Base-by-base conservation (phyloP, 2,329 filamentous ascomycete species). In the Podosphaera fusca region DNA sequence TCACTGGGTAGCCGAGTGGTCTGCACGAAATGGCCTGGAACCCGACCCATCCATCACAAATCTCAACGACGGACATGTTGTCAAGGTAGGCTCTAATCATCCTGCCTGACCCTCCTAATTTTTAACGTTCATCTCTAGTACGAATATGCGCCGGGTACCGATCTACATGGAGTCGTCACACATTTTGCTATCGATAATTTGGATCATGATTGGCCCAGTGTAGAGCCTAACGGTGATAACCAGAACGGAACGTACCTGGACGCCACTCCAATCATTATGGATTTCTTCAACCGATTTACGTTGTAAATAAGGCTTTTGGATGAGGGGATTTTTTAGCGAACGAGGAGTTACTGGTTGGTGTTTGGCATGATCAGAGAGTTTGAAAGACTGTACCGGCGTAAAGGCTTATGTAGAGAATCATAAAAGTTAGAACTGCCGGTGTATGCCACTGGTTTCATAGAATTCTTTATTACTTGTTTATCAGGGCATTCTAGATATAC, bases 181-280 rank as follows among this genome's bases (percentile, higher is more conserved):
- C 56, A 54, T 35, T 57, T 46, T 30, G 7, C 51, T 10, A 54
- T 52, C 29, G 30, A 53, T 5, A 49, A 49, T 29, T 42, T 57
- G 12, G 56, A 66, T 61, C 70, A 73, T 61, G 66, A 64, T 47
- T 72, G 71, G 70, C 68, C 70, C 1, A 69, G 67, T 45, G 71
- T 66, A 4, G 65, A 65, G 5, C 61, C 63, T 7, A 61, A 61
- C 53, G 46, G n/a, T 14, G 60, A 61, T 49, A 59, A 59, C 50
- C 2, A 2, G 4, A 29, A 33, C 33, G 58, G 58, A 38, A 58
- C 58, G 10, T 60, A 66, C 53, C 64, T 70, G 35, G 62, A 70
- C 57, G 70, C 69, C 4, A 71, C 68, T 51, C 65, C 67, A 5
- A 67, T 73, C 47, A 67, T 72, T 42, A 65, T 71, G 60, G 63